phyloP scores from a whole-genome alignment of 75 land plant species.

The Larix kaempferi region DNA sequence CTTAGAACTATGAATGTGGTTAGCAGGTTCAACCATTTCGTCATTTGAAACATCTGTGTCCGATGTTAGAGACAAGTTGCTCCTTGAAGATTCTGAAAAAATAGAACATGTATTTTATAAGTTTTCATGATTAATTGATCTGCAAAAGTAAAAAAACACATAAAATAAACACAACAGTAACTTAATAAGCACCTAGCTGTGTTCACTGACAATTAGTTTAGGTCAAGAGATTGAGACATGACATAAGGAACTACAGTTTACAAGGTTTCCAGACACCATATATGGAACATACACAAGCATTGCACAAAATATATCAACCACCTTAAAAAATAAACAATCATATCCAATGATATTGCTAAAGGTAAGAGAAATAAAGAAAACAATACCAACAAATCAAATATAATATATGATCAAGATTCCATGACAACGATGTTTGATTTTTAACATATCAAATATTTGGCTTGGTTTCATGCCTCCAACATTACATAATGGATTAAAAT shows the following conservation, averaged over 20 bases:
- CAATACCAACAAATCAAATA: neutral
- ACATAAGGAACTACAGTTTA: neutral
- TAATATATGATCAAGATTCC: too few species aligned
- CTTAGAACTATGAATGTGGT: neutral
- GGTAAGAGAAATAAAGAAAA: neutral
- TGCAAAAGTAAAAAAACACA: neutral
- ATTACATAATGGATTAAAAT: too few species aligned
- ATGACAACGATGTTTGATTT: neutral
- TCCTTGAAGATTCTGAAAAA: neutral
- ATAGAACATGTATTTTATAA: neutral
- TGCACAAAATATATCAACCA: neutral
- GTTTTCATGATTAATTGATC: neutral
- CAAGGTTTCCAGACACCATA: neutral
- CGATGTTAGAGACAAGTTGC: neutral
- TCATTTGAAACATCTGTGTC: constrained; percentile 4
- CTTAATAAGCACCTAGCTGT: neutral
- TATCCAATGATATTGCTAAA: neutral
- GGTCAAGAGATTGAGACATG: neutral
- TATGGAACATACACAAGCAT: neutral
- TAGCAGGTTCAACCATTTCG: neutral
- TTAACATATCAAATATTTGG: too few species aligned
- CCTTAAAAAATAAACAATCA: neutral
- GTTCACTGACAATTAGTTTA: neutral
- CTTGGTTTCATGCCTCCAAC: too few species aligned
- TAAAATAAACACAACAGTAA: neutral